Percentiles rank a stretch among this genome's conserved stretches.
Evolutionary conservation across 106 monocot genomes (phyloP).

Genomic region (Dendrobium nobile): DNA sequence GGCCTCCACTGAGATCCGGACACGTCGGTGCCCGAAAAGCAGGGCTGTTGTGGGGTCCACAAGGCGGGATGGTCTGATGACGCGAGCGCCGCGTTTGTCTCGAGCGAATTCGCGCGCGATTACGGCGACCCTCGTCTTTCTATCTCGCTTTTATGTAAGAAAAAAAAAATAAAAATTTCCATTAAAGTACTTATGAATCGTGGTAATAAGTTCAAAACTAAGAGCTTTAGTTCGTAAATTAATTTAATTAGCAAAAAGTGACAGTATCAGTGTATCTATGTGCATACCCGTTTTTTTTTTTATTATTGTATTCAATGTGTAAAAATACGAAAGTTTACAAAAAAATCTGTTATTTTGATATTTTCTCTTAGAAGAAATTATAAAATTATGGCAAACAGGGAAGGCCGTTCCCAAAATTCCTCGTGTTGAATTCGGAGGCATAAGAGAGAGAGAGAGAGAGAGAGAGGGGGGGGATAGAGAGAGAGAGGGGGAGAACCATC

Average conservation of each 20-base stretch:
- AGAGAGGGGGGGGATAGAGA: background rate
- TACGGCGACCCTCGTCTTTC: too few species aligned
- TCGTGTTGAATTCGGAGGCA: constrained; percentile 9
- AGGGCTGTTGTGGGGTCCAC: too few species aligned
- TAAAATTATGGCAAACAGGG: background rate
- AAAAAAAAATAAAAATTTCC: too few species aligned
- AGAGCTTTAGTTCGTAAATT: background rate
- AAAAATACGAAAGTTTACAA: background rate
- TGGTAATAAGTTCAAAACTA: too few species aligned
- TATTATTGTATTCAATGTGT: background rate
- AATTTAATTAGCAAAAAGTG: background rate
- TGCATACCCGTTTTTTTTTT: background rate
- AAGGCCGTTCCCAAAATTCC: background rate
- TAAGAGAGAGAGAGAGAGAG: constrained; percentile 1
- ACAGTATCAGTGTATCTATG: background rate
- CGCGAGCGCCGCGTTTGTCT: too few species aligned
- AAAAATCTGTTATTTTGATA: background rate
- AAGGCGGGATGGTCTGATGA: too few species aligned
- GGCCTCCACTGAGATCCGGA: too few species aligned
- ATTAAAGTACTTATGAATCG: too few species aligned
- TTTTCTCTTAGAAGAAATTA: background rate
- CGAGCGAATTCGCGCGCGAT: too few species aligned
- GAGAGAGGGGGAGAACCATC: background rate
- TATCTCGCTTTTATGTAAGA: too few species aligned
- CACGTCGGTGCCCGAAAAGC: too few species aligned